These are phyloP conservation scores for Royoungia palumana DNA, from an alignment of 768 basidiomycete genomes.

Conservation along the genomic window DNA sequence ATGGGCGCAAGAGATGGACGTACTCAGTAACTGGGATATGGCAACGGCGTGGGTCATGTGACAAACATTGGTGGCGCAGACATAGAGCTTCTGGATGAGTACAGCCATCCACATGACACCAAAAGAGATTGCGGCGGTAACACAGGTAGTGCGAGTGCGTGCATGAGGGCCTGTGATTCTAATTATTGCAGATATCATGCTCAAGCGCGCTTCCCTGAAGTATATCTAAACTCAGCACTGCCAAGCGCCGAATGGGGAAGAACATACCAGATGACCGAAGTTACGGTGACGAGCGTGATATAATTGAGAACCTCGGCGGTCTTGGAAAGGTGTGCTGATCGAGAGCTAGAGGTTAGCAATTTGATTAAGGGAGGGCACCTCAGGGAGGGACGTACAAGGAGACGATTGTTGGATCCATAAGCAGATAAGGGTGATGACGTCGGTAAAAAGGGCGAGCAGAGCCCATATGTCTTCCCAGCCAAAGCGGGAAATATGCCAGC, in stretches of 20 bases:
- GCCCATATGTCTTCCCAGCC: slow-evolving; percentile 19
- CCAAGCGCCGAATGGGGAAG: background rate
- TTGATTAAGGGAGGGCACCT: background rate
- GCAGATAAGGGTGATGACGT: slow-evolving; percentile 5
- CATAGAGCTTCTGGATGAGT: slow-evolving; percentile 2
- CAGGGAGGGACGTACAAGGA: slow-evolving; percentile 1
- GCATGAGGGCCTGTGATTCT: slow-evolving; percentile 4
- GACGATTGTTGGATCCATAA: slow-evolving; percentile 3
- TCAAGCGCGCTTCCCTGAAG: slow-evolving; percentile 14
- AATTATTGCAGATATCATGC: slow-evolving; percentile 13
- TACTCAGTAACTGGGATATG: slow-evolving; percentile 16
- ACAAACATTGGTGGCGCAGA: background rate
- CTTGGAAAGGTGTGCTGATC: background rate
- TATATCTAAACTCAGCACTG: background rate
- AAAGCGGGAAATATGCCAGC: slow-evolving; percentile 14
- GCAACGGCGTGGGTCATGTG: background rate
- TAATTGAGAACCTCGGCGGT: slow-evolving; percentile 2
- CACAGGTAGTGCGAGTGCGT: background rate
- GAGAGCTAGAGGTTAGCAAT: background rate
- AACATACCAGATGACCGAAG: slow-evolving; percentile 12
- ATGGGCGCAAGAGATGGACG: background rate
- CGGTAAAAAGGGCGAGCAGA: slow-evolving; percentile 13
- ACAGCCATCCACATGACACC: slow-evolving; percentile 14
- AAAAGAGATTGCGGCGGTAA: slow-evolving; percentile 6
- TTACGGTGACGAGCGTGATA: background rate